Conservation (phyloP, 163 green algal species). For the Chlorella variabilis region DNA sequence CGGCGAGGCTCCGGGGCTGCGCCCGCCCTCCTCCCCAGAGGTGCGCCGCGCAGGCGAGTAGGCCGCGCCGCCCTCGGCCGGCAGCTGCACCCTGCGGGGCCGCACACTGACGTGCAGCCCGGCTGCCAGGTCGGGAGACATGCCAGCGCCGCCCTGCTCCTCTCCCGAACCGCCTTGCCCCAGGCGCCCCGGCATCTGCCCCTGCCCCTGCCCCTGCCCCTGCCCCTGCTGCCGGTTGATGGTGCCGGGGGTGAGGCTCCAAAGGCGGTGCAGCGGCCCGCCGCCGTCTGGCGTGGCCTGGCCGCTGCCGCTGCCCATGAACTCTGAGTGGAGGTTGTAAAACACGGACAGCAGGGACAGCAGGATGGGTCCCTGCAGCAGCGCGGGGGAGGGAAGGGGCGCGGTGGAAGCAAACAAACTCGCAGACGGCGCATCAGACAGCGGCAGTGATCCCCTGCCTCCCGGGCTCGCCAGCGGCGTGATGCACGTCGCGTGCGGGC, state of each 20-base stretch:
- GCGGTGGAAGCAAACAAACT: too few relatives aligned
- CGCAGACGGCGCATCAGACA: too few relatives aligned
- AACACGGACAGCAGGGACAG: constrained; percentile 55
- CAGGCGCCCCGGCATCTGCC: background rate
- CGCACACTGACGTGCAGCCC: constrained; percentile 6
- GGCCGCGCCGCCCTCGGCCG: background rate
- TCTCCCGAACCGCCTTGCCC: background rate
- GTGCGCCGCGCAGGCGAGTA: background rate
- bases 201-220: background rate
- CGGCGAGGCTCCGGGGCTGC: background rate
- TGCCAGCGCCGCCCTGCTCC: background rate
- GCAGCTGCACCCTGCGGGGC: background rate
- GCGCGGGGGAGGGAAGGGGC: background rate
- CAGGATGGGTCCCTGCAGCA: constrained; percentile 61
- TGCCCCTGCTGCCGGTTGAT: background rate
- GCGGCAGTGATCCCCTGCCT: too few relatives aligned
- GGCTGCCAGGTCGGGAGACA: background rate
- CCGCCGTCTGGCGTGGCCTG: background rate
- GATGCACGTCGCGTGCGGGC: background rate
- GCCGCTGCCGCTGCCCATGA: constrained; percentile 39
- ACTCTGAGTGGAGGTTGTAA: constrained; percentile 43
- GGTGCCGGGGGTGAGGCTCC: constrained; percentile 3
- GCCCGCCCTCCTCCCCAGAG: background rate
- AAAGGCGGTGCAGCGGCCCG: constrained; percentile 27
- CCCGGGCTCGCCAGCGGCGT: too few relatives aligned